Evolutionary conservation across 768 basidiomycete genomes (phyloP).

Genomic region (Auricularia sp.): DNA sequence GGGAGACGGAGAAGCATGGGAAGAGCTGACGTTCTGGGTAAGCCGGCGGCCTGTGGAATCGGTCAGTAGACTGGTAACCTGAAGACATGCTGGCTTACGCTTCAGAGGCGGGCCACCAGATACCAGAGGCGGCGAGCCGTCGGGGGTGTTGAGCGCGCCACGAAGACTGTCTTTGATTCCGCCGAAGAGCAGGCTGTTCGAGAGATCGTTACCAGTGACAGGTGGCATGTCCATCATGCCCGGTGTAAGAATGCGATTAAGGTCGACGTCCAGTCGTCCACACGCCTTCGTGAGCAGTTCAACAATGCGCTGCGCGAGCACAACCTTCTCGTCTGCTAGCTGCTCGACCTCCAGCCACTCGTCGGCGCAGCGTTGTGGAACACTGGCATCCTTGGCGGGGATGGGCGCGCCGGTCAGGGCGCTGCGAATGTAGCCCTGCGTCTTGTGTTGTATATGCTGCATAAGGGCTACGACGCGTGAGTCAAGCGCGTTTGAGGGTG

Average conservation of each 20-base stretch:
- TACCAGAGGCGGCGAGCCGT: conserved; percentile 10
- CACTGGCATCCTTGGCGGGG: conserved; percentile 24
- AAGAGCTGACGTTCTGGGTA: neutral
- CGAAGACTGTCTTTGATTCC: conserved; percentile 1
- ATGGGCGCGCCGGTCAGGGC: conserved; percentile 15
- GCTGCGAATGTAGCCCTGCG: conserved; percentile 35
- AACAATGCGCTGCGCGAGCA: conserved; percentile 29
- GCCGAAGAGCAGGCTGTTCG: neutral
- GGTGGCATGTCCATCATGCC: conserved; percentile 10
- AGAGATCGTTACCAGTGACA: conserved; percentile 2
- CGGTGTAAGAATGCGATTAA: conserved; percentile 19
- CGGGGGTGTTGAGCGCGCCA: conserved; percentile 4
- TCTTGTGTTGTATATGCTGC: conserved; percentile 36
- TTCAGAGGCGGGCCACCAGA: neutral
- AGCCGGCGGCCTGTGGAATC: neutral
- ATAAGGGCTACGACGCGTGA: neutral
- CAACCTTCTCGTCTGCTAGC: conserved; percentile 35
- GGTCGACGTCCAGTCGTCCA: conserved; percentile 37
- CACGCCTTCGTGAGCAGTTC: conserved; percentile 39
- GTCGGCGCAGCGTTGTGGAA: conserved; percentile 25
- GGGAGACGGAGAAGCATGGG: conserved; percentile 2
- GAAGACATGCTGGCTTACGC: neutral
- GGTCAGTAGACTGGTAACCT: neutral
- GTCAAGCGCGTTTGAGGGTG: neutral
- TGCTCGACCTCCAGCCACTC: conserved; percentile 26